phyloP scores from a whole-genome alignment of 1,139 yeast species.

The Debaryomyces subglobosus region DNA sequence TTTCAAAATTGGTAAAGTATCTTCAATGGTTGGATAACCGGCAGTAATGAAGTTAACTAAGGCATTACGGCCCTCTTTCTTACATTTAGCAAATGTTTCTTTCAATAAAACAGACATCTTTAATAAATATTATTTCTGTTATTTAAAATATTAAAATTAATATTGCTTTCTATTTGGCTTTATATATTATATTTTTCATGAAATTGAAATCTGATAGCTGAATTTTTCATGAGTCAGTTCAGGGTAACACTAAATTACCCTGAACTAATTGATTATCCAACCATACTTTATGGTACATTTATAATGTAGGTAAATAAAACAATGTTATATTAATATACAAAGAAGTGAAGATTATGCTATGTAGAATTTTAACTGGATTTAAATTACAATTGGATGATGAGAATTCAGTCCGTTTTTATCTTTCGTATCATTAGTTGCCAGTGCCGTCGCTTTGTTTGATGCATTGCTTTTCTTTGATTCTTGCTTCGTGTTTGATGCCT shows the following conservation, averaged over 20 bases:
- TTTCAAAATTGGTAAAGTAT: conserved; percentile 81
- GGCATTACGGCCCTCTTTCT: conserved; percentile 79
- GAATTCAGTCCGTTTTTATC: conserved; percentile 7
- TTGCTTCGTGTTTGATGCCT: background rate
- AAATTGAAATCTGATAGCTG: background rate
- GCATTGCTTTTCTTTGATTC: background rate
- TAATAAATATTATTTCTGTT: conserved; percentile 1
- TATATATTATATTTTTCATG: background rate
- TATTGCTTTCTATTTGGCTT: background rate
- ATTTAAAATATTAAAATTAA: background rate
- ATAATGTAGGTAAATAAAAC: background rate
- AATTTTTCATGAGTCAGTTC: conserved; percentile 32
- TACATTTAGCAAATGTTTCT: conserved; percentile 73
- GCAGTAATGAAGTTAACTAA: conserved; percentile 92
- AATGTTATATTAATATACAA: background rate
- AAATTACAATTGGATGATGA: conserved; percentile 12
- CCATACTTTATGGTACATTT: conserved; percentile 1
- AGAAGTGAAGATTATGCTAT: conserved; percentile 7
- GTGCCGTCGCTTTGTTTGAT: background rate
- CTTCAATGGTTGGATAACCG: conserved; percentile 87
- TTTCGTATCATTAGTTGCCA: background rate
- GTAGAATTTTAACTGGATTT: background rate
- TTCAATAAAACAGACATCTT: conserved; percentile 67
- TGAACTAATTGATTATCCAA: background rate
- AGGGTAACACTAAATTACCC: conserved; percentile 27